These are phyloP conservation scores for Phytopythium oedochilum DNA, from an alignment of 352 stramenopile genomes.

Conservation along the genomic window DNA sequence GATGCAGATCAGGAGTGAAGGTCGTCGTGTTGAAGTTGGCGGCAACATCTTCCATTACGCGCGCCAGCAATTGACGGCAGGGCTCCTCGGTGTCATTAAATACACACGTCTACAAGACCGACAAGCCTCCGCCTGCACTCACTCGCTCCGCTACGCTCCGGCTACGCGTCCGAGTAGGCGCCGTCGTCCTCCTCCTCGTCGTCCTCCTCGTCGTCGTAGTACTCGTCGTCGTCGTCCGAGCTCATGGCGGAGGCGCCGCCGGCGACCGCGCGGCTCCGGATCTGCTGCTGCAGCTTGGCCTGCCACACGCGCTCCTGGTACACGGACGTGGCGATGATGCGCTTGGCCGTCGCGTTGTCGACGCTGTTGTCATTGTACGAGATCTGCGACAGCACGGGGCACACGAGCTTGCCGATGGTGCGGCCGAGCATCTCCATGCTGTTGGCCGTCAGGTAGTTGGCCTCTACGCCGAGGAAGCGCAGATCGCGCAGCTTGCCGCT, in stretches of 20 bases:
- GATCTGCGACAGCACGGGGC: slow-evolving; percentile 76
- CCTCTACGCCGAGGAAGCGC: slow-evolving; percentile 79
- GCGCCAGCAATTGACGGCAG: too few relatives aligned
- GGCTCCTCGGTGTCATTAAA: neutral
- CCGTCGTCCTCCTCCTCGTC: slow-evolving; percentile 13
- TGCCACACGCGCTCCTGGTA: slow-evolving; percentile 75
- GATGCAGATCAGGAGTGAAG: neutral
- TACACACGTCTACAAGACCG: neutral
- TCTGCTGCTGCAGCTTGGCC: slow-evolving; percentile 42
- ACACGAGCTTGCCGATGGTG: slow-evolving; percentile 80
- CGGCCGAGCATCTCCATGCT: slow-evolving; percentile 85
- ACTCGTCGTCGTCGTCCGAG: slow-evolving; percentile 21
- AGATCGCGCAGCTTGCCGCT: slow-evolving; percentile 52
- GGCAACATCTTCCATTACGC: neutral
- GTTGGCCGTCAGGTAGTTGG: slow-evolving; percentile 78
- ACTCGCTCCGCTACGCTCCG: slow-evolving; percentile 6
- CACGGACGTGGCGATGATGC: slow-evolving; percentile 63
- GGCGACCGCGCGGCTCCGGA: slow-evolving; percentile 21
- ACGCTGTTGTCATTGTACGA: slow-evolving; percentile 87
- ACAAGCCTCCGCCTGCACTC: neutral
- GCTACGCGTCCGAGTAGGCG: slow-evolving; percentile 20
- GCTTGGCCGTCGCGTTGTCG: slow-evolving; percentile 68
- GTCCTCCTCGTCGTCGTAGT: slow-evolving; percentile 13
- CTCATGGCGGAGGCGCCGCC: slow-evolving; percentile 15
- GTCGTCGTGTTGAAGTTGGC: neutral